Percentiles rank a stretch among this genome's conserved stretches.
Conservation (phyloP, 306 rosid genomes). For the Arachis stenosperma region DNA sequence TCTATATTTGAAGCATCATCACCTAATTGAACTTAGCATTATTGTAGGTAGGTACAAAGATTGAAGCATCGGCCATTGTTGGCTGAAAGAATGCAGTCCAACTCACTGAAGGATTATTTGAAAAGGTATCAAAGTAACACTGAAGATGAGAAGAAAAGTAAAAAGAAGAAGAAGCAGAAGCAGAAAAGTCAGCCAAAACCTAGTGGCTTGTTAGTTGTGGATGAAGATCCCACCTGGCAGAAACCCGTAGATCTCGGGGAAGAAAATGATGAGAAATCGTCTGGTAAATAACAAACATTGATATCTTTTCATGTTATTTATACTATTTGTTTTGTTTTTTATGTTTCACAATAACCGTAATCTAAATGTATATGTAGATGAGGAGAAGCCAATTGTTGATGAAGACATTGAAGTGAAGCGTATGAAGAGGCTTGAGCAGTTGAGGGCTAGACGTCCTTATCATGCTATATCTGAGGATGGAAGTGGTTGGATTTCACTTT, state of each 20-base stretch:
- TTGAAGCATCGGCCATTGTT: constrained; percentile 40
- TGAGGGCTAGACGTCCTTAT: constrained; percentile 66
- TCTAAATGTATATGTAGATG: constrained; percentile 47
- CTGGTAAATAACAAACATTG: constrained; percentile 45
- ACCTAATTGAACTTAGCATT: constrained; percentile 21
- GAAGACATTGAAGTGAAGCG: constrained; percentile 91
- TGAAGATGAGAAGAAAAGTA: constrained; percentile 54
- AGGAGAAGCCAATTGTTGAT: constrained; percentile 71
- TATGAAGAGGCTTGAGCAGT: constrained; percentile 81
- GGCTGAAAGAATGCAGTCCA: constrained; percentile 45
- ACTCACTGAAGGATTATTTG: constrained; percentile 73
- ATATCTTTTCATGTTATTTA: neutral
- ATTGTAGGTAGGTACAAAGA: constrained; percentile 32
- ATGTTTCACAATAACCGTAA: neutral
- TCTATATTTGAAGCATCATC: constrained; percentile 9
- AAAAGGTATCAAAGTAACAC: constrained; percentile 66
- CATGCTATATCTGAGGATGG: constrained; percentile 86
- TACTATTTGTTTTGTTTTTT: constrained; percentile 23
- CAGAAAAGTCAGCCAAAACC: constrained; percentile 50
- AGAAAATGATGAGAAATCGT: constrained; percentile 55
- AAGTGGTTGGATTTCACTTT: constrained; percentile 92
- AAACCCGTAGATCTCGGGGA: constrained; percentile 70
- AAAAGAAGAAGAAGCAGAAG: constrained; percentile 51
- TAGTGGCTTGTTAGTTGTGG: constrained; percentile 66
- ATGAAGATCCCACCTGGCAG: constrained; percentile 91